phyloP scores from a whole-genome alignment of 1,139 yeast genomes.

The Suhomyces yuchorum region DNA sequence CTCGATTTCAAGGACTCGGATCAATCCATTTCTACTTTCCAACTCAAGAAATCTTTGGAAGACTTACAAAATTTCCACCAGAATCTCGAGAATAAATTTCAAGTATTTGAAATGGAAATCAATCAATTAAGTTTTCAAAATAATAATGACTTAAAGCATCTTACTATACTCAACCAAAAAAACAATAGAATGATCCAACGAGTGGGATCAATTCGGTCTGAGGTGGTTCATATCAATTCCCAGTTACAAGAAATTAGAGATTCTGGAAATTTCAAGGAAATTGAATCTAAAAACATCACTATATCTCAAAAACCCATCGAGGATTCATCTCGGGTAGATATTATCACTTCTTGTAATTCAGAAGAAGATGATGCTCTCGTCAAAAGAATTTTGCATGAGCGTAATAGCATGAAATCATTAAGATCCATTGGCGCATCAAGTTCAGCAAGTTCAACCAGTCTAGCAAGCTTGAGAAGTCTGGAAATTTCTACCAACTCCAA shows the following conservation, averaged over 20 bases:
- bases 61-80: conserved; percentile 17
- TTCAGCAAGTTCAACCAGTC: neutral
- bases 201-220: conserved; percentile 14
- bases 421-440: neutral
- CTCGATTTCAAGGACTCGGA: neutral
- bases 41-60: conserved; percentile 18
- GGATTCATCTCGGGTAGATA: neutral
- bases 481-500: neutral
- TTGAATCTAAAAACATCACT: neutral
- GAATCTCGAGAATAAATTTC: conserved; percentile 14
- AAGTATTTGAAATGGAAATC: conserved; percentile 15
- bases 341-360: neutral
- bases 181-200: conserved; percentile 14
- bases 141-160: conserved; percentile 14
- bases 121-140: conserved; percentile 14
- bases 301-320: neutral
- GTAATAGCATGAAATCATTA: neutral
- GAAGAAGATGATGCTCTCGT: conserved; percentile 2
- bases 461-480: neutral
- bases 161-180: conserved; percentile 13
- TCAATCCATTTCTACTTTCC: neutral
- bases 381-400: neutral
- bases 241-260: conserved; percentile 13
- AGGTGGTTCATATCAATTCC: conserved; percentile 10
- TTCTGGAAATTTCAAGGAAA: neutral